Conservation (phyloP, 1,284 basidiomycete species). For the Ceratobasidium sp. region DNA sequence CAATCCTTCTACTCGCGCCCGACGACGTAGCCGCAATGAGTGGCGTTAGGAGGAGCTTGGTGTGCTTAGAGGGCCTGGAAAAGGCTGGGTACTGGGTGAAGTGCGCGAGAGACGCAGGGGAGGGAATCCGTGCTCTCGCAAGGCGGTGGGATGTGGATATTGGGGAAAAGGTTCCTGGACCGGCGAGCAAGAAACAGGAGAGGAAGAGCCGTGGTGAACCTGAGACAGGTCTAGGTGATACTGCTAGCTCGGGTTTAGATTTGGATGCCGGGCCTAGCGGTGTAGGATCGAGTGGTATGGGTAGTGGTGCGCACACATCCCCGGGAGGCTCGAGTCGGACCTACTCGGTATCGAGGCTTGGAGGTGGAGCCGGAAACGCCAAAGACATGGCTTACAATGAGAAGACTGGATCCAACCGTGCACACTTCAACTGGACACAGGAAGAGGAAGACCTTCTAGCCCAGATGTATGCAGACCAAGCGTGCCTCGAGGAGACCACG, state of each 20-base stretch:
- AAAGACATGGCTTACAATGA: not conserved
- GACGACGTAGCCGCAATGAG: slow-evolving; percentile 39
- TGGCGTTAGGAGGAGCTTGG: slow-evolving; percentile 14
- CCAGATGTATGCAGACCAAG: slow-evolving; percentile 14
- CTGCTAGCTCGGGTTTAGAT: not conserved
- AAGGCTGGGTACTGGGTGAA: slow-evolving; percentile 38
- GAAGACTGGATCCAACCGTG: not conserved
- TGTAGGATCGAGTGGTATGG: too few species aligned
- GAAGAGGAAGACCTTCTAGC: not conserved
- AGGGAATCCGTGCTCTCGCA: slow-evolving; percentile 31
- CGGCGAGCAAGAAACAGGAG: not conserved
- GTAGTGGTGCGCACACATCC: too few species aligned
- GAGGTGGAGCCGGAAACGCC: too few species aligned
- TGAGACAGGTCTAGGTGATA: too few species aligned
- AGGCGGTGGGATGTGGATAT: slow-evolving; percentile 31
- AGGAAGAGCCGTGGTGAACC: not conserved
- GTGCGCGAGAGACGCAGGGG: slow-evolving; percentile 17
- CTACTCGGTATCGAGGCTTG: too few species aligned
- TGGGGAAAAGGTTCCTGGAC: slow-evolving; percentile 5
- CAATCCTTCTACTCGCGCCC: slow-evolving; percentile 29
- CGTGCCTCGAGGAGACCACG: not conserved
- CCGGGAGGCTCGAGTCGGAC: too few species aligned
- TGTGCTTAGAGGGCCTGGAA: slow-evolving; percentile 23
- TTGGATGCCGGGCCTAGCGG: too few species aligned
- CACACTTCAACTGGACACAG: not conserved